These are phyloP conservation scores for Metschnikowia bowlesiae DNA, from an alignment of 805 yeast genomes.

Conservation along the genomic window DNA sequence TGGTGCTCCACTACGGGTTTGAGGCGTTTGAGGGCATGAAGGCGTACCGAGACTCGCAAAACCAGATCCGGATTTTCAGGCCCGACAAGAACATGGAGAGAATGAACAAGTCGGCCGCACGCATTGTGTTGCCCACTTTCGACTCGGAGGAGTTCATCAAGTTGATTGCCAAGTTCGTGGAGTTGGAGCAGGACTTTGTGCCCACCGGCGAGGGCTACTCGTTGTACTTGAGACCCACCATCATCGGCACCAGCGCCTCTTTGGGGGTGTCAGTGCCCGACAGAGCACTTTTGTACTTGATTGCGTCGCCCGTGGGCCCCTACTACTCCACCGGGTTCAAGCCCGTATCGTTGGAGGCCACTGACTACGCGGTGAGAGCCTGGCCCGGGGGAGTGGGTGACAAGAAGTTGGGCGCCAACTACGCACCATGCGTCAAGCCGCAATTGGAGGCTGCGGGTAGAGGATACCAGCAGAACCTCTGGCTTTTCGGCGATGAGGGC, in stretches of 20 bases:
- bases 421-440: conserved; percentile 92
- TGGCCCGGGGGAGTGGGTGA: conserved; percentile 99
- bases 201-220: conserved; percentile 89
- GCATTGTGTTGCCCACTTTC: conserved; percentile 86
- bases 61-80: conserved; percentile 74
- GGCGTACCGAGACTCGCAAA: conserved; percentile 64
- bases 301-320: conserved; percentile 96
- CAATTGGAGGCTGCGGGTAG: conserved; percentile 84
- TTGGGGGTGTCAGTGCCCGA: conserved; percentile 84
- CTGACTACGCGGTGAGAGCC: conserved; percentile 94
- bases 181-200: conserved; percentile 70
- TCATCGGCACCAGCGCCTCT: conserved; percentile 88
- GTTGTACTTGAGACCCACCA: conserved; percentile 87
- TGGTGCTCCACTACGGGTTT: conserved; percentile 92
- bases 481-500: conserved; percentile 91
- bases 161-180: conserved; percentile 70
- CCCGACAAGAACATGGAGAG: conserved; percentile 89
- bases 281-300: conserved; percentile 77
- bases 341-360: conserved; percentile 91
- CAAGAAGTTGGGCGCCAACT: conserved; percentile 94
- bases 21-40: conserved; percentile 95
- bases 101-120: conserved; percentile 81
- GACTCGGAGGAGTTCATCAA: conserved; percentile 73
- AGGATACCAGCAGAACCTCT: conserved; percentile 93
- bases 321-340: conserved; percentile 87